phyloP scores from a whole-genome alignment of 2,329 filamentous ascomycete species.

The Gaeumannomyces tritici region DNA sequence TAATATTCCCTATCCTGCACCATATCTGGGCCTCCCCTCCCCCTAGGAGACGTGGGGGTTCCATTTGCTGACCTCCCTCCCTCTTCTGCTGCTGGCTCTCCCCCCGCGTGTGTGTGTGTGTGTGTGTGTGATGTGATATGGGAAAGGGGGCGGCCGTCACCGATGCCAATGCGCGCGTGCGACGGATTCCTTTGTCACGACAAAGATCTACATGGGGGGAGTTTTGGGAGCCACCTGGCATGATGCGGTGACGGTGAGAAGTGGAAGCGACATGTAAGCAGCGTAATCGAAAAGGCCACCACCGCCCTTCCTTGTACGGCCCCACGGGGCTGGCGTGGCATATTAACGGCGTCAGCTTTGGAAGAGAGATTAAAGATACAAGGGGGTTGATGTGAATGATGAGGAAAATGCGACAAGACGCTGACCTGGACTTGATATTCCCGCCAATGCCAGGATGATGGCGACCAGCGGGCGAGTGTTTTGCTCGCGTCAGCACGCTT shows the following conservation, averaged over 20 bases:
- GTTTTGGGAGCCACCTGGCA: too few relatives aligned
- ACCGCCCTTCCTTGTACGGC: not conserved
- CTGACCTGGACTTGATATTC: not conserved
- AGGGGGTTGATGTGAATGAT: not conserved
- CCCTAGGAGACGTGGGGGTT: not conserved
- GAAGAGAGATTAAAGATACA: not conserved
- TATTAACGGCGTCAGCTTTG: not conserved
- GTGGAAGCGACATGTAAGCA: not conserved
- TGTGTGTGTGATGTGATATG: not conserved
- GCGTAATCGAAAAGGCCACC: not conserved
- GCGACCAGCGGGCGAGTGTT: not conserved
- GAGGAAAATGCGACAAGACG: not conserved
- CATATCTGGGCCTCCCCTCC: not conserved
- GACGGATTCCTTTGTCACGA: too few relatives aligned
- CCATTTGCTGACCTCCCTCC: not conserved
- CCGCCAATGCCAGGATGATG: not conserved
- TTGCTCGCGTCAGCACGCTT: too few relatives aligned
- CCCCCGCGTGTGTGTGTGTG: too few relatives aligned
- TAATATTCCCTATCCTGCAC: not conserved
- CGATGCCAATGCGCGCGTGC: too few relatives aligned
- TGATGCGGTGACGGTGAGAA: not conserved
- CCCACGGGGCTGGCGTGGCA: not conserved
- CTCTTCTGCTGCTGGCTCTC: not conserved
- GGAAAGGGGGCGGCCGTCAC: too few relatives aligned
- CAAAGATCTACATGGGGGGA: too few relatives aligned